phyloP scores from a whole-genome alignment of 768 basidiomycete species.

The Psilocybe sp. region DNA sequence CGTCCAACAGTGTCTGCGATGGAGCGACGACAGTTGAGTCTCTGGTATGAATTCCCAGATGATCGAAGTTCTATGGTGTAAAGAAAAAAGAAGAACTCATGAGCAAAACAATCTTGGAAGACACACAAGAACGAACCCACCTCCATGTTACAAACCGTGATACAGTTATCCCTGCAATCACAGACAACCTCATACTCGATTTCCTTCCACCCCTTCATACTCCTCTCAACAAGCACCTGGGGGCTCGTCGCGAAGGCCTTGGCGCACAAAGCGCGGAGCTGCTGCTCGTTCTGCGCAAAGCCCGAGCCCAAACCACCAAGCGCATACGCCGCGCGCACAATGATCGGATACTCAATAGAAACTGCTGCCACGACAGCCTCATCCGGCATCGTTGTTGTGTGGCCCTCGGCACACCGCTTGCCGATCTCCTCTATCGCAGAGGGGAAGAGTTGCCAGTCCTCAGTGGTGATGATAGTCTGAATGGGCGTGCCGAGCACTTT shows the following conservation, averaged over 20 bases:
- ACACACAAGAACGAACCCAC: too few species aligned
- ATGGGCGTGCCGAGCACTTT: slow-evolving; percentile 96
- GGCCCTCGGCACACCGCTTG: slow-evolving; percentile 90
- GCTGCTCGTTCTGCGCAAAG: too few species aligned
- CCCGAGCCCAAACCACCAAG: too few species aligned
- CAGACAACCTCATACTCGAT: slow-evolving; percentile 99
- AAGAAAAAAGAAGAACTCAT: background rate
- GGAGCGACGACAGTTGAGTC: slow-evolving; percentile 99
- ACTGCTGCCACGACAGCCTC: slow-evolving; percentile 83
- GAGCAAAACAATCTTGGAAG: too few species aligned
- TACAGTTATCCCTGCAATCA: slow-evolving; percentile 92
- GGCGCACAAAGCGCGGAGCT: slow-evolving; percentile 82
- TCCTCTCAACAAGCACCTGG: slow-evolving; percentile 98
- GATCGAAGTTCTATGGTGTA: slow-evolving; percentile 86
- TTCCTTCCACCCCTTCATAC: slow-evolving; percentile 99
- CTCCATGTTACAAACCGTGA: slow-evolving; percentile 99
- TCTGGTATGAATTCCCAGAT: slow-evolving; percentile 96
- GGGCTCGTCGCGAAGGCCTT: slow-evolving; percentile 98
- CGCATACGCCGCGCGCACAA: too few species aligned
- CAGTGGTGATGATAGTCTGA: slow-evolving; percentile 94
- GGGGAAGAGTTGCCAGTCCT: slow-evolving; percentile 93
- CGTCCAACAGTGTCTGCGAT: slow-evolving; percentile 93
- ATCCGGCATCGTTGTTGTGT: slow-evolving; percentile 82
- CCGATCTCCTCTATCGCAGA: slow-evolving; percentile 94
- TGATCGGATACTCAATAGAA: slow-evolving; percentile 87